Evolutionary conservation across 441 rosid species (phyloP).

Genomic region (Dalechampia spathulata): DNA sequence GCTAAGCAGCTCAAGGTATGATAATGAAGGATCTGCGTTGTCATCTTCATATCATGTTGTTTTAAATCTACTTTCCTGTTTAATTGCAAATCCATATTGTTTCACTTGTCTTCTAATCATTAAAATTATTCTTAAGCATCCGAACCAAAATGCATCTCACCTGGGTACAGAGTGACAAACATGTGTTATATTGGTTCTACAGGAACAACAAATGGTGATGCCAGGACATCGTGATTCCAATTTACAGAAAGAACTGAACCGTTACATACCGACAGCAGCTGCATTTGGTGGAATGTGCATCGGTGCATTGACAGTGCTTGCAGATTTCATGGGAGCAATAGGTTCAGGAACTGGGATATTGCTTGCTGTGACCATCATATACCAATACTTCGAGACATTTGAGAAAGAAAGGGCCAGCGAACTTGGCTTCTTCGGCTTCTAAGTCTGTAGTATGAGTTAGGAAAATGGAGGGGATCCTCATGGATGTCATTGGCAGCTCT

Average conservation of each 20-base stretch:
- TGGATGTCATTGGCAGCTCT: not conserved
- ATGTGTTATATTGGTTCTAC: constrained; percentile 6
- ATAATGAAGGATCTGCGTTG: too few species aligned
- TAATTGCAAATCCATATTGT: too few species aligned
- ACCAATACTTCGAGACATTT: constrained; percentile 91
- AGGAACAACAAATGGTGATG: constrained; percentile 99
- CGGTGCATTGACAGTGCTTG: constrained; percentile 72
- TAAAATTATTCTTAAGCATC: not conserved
- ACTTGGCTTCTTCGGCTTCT: constrained; percentile 78
- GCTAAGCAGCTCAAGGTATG: constrained; percentile 90
- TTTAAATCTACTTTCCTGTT: too few species aligned
- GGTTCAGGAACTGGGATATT: constrained; percentile 89
- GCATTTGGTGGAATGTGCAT: constrained; percentile 83
- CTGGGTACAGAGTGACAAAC: not conserved
- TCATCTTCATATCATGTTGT: too few species aligned
- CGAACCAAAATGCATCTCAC: too few species aligned
- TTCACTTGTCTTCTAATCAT: too few species aligned
- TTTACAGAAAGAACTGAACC: constrained; percentile 76
- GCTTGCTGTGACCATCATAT: constrained; percentile 84
- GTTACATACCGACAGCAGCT: constrained; percentile 87
- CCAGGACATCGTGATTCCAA: constrained; percentile 91
- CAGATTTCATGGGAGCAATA: constrained; percentile 94
- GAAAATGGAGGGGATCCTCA: not conserved
- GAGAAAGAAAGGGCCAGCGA: constrained; percentile 95
- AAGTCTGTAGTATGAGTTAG: not conserved